A percentile compares a stretch with the other conserved stretches of the same genome.
Evolutionary conservation across 768 basidiomycete species (phyloP).

Genomic region (Rhizopogon sp.): DNA sequence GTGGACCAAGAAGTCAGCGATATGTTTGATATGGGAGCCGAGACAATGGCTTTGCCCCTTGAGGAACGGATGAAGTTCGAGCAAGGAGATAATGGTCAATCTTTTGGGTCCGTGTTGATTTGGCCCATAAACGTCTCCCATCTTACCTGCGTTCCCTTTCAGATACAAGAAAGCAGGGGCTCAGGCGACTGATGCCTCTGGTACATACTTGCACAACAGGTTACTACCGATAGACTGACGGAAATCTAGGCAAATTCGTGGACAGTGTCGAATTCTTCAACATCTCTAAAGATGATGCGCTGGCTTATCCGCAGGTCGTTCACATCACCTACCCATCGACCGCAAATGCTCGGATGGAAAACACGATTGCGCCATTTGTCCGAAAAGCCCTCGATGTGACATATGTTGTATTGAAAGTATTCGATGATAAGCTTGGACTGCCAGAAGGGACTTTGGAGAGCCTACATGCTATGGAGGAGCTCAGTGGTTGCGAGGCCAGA

Average conservation of each 20-base stretch:
- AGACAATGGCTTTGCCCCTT: slow-evolving; percentile 34
- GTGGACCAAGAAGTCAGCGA: slow-evolving; percentile 28
- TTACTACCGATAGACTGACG: background rate
- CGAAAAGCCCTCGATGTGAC: slow-evolving; percentile 54
- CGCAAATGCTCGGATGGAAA: slow-evolving; percentile 45
- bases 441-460: slow-evolving; percentile 40
- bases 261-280: slow-evolving; percentile 65
- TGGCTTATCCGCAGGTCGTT: slow-evolving; percentile 50
- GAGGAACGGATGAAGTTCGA: slow-evolving; percentile 40
- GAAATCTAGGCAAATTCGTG: background rate
- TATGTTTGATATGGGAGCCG: slow-evolving; percentile 40
- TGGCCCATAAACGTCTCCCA: background rate
- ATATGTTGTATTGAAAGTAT: slow-evolving; percentile 45
- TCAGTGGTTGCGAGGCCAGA: slow-evolving; percentile 55
- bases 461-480: slow-evolving; percentile 40
- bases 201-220: slow-evolving; percentile 21
- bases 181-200: slow-evolving; percentile 56
- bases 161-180: slow-evolving; percentile 61
- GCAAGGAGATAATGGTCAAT: slow-evolving; percentile 36
- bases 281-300: slow-evolving; percentile 62
- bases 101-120: slow-evolving; percentile 29
- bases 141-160: background rate
- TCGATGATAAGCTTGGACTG: slow-evolving; percentile 53
- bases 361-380: slow-evolving; percentile 50
- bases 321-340: slow-evolving; percentile 55